Percentiles rank a stretch among this genome's conserved stretches.
Evolutionary conservation across 148 eudicot species (phyloP).

Genomic region (Arbutus unedo): DNA sequence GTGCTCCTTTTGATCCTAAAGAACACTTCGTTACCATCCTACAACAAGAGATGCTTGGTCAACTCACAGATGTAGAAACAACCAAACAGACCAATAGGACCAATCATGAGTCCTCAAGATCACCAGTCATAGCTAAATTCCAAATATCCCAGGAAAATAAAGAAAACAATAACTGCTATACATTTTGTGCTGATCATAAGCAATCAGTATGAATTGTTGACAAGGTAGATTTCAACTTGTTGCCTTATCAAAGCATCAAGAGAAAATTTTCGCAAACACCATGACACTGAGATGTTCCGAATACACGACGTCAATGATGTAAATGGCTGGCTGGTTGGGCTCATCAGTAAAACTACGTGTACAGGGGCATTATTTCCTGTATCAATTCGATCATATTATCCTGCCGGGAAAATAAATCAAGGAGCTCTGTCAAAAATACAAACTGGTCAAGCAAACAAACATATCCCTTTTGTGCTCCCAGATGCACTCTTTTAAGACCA

Average conservation of each 20-base stretch:
- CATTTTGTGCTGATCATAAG: neutral
- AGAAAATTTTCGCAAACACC: neutral
- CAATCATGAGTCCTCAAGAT: neutral
- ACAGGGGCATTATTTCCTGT: neutral
- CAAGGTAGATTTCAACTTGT: neutral
- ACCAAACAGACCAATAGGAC: neutral
- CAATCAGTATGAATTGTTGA: neutral
- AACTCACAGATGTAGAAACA: neutral
- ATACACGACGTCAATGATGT: neutral
- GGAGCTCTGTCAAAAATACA: neutral
- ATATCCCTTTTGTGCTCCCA: neutral
- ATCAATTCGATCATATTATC: neutral
- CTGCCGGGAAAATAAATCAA: neutral
- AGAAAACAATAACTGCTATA: neutral
- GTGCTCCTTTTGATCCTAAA: slow-evolving; percentile 62
- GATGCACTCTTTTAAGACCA: neutral
- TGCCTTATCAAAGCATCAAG: neutral
- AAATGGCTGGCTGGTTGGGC: neutral
- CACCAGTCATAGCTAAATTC: neutral
- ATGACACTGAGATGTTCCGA: neutral
- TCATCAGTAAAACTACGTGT: neutral
- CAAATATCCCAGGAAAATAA: neutral
- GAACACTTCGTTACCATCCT: slow-evolving; percentile 66
- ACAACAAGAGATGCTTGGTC: slow-evolving; percentile 5
- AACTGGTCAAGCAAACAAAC: neutral